Conservation (phyloP, 192 early-diverging fungal species). For the Chytriomyces sp. region DNA sequence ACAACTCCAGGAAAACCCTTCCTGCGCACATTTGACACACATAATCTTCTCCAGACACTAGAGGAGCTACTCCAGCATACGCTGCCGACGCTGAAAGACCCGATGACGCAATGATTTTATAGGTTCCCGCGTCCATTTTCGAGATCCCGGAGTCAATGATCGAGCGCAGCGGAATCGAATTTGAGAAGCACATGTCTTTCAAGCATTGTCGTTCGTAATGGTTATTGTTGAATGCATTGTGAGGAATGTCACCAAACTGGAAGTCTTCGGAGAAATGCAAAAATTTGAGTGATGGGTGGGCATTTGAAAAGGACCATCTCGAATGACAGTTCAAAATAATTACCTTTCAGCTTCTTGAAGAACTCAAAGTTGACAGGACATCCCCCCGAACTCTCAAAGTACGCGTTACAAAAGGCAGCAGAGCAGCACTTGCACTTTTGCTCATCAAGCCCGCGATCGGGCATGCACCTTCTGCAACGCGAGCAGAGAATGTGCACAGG, state of each 20-base stretch:
- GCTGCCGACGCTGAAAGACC: not conserved
- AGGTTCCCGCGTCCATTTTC: conserved; percentile 1
- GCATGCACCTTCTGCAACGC: conserved; percentile 16
- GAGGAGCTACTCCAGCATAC: not conserved
- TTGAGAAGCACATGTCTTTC: not conserved
- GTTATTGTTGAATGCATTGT: conserved; percentile 9
- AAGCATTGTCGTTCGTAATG: conserved; percentile 11
- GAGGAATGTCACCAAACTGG: conserved; percentile 15
- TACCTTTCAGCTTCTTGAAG: conserved; percentile 21
- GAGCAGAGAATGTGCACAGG: conserved; percentile 24
- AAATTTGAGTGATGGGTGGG: not conserved
- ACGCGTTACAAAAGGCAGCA: conserved; percentile 12
- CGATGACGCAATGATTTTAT: not conserved
- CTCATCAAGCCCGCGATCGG: not conserved
- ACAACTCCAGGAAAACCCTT: conserved; percentile 29
- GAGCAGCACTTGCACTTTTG: conserved; percentile 27
- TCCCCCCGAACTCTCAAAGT: conserved; percentile 11
- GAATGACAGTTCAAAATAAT: not conserved
- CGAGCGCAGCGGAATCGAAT: not conserved
- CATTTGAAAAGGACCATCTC: not conserved
- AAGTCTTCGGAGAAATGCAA: conserved; percentile 7
- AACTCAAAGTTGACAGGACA: conserved; percentile 5
- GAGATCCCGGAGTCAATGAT: not conserved
- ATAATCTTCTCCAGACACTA: conserved; percentile 13
- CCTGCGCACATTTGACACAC: conserved; percentile 34